phyloP scores from a whole-genome alignment of 1,284 basidiomycete genomes.

The Cryptococcus hybrid region DNA sequence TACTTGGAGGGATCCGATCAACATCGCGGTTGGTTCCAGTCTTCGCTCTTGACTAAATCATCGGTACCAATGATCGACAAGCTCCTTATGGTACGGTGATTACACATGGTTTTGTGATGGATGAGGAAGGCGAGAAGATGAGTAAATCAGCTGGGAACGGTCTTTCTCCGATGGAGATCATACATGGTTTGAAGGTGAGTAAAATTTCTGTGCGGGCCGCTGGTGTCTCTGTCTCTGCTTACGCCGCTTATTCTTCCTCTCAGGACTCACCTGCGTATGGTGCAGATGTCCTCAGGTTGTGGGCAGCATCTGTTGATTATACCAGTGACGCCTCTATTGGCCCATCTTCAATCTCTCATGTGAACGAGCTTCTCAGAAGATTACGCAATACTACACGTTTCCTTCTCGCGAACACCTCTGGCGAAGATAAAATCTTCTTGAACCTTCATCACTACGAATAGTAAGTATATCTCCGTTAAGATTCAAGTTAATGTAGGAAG shows the following conservation, averaged over 20 bases:
- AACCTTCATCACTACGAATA: slow-evolving; percentile 57
- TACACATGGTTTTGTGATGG: slow-evolving; percentile 97
- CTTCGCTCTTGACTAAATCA: slow-evolving; percentile 81
- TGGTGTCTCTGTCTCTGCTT: no score
- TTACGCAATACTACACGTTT: slow-evolving; percentile 89
- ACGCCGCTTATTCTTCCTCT: no score
- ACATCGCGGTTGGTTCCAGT: slow-evolving; percentile 99
- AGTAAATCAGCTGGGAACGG: slow-evolving; percentile 97
- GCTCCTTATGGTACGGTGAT: slow-evolving; percentile 78
- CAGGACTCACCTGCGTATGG: slow-evolving; percentile 79
- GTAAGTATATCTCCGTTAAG: slow-evolving; percentile 53
- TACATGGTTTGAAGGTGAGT: slow-evolving; percentile 73
- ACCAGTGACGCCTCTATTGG: slow-evolving; percentile 86
- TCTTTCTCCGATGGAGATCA: slow-evolving; percentile 75
- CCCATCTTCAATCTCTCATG: slow-evolving; percentile 70
- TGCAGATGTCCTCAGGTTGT: slow-evolving; percentile 81
- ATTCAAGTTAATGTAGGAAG: slow-evolving; percentile 51
- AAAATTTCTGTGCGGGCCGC: background rate
- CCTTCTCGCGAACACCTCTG: slow-evolving; percentile 74
- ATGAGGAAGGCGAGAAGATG: slow-evolving; percentile 93
- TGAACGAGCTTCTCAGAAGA: slow-evolving; percentile 76
- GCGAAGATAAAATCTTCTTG: slow-evolving; percentile 19
- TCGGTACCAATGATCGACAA: slow-evolving; percentile 50
- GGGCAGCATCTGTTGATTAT: slow-evolving; percentile 91
- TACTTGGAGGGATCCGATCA: slow-evolving; percentile 97